Base-by-base conservation (phyloP, 441 rosid genomes). In the Macaranga tanarius region DNA sequence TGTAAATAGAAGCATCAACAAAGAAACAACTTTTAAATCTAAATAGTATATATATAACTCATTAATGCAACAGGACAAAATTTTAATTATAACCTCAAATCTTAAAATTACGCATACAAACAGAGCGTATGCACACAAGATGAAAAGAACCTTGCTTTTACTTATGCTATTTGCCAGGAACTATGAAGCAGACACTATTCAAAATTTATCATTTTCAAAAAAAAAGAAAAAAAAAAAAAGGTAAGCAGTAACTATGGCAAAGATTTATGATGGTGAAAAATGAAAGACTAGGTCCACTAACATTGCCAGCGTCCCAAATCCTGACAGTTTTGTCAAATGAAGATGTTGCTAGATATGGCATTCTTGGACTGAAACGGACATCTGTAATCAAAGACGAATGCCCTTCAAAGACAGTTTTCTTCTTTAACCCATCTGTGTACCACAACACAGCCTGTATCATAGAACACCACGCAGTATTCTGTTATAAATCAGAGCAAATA, bases 221-320 rank as follows among this genome's bases (percentile, higher is more conserved):
- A 45, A 2, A 45, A 45, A 45, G 63, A 0, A 4, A 12, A 10
- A 54, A 16, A 51, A 19, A 22, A 52, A 52, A 19, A n/a, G 22
- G 20, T 5, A 52, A 52, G 57, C 57, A 19, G 8, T 52, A 19
- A 19, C 16, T 16, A n/a, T 7, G 19, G 5, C 10, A 62, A 10
- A 40, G 5, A 62, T 17, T 8, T 38, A 40, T 19, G n/a, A 2
- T 38, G 8, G 15, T 0, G 0, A 19, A 34, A 64, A 23, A 7
- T 17, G 42, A 38, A 5, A 8, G 47, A 22, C 3, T 20, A 2
- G 28, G 57, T 52, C n/a, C 22, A 83, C 85, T 88, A 62, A 92
- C 98, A 77, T 86, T 92, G 82, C 92, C 92, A 73, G 90, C 94
- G 72, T 92, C 94, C 99, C 99, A 95, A 75, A 95, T 92, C 83